Conservation (phyloP, 768 basidiomycete genomes). For the Imleria badia region DNA sequence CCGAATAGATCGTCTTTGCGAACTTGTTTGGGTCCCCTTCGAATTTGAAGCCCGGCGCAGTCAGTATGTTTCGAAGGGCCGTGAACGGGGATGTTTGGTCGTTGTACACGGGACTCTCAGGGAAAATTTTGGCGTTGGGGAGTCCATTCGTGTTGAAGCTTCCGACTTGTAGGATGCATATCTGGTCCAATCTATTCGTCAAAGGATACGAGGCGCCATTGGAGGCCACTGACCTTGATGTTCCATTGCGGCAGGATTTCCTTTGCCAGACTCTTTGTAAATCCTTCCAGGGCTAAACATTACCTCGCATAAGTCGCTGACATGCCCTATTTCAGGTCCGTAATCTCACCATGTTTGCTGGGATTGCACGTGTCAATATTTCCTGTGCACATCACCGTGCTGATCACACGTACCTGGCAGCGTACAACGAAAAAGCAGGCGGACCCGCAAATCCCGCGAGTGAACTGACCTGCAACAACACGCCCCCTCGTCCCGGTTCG, state of each 20-base stretch:
- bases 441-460: constrained; percentile 9
- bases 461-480: constrained; percentile 36
- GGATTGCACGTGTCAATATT: not conserved
- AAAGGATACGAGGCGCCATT: not conserved
- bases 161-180: constrained; percentile 21
- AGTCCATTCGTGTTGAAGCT: constrained; percentile 10
- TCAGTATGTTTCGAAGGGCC: not conserved
- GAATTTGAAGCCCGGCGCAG: not conserved
- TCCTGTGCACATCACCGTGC: constrained; percentile 11
- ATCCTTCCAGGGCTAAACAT: constrained; percentile 33
- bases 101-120: constrained; percentile 8
- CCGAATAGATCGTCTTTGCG: constrained; percentile 1
- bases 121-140: not conserved
- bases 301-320: not conserved
- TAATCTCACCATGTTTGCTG: constrained; percentile 20
- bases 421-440: too few species aligned
- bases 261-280: constrained; percentile 32
- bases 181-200: constrained; percentile 1
- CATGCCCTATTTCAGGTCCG: too few species aligned
- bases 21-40: constrained; percentile 16
- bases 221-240: constrained; percentile 22
- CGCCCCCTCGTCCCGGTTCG: constrained; percentile 32
- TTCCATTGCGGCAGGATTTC: constrained; percentile 45
- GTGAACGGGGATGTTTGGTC: not conserved
- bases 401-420: not conserved